These are phyloP conservation scores for Mycena chlorophos DNA, from an alignment of 768 basidiomycete genomes.

Conservation along the genomic window DNA sequence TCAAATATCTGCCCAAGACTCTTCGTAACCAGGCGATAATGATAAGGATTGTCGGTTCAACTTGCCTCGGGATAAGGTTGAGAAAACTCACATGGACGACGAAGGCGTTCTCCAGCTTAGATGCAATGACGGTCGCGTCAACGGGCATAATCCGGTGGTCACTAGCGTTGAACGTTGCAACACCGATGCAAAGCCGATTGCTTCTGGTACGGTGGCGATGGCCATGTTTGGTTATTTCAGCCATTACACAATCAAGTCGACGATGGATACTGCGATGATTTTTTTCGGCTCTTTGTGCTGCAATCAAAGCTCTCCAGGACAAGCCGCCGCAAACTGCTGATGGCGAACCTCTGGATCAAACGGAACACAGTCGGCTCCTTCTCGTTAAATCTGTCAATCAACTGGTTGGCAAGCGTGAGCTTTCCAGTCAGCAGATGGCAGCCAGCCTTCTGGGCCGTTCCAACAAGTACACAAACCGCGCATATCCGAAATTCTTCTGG, in stretches of 20 bases:
- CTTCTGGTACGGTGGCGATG: slow-evolving; percentile 1
- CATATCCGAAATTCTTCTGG: slow-evolving; percentile 5
- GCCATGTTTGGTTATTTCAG: not conserved
- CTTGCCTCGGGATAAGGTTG: slow-evolving; percentile 7
- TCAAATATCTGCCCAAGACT: slow-evolving; percentile 15
- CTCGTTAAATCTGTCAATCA: slow-evolving; percentile 10
- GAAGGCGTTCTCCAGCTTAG: slow-evolving; percentile 2
- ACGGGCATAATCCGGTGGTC: not conserved
- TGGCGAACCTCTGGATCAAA: not conserved
- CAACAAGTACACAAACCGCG: slow-evolving; percentile 1
- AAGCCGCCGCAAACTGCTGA: not conserved
- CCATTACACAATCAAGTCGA: not conserved
- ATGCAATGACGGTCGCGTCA: slow-evolving; percentile 2
- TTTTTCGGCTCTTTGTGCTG: slow-evolving; percentile 12
- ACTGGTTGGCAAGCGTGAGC: slow-evolving; percentile 4
- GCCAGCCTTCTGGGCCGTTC: not conserved
- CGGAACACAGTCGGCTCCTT: slow-evolving; percentile 1
- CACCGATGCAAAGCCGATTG: not conserved
- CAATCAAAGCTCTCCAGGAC: not conserved
- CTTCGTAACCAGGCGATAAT: slow-evolving; percentile 3
- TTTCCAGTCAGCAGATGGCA: slow-evolving; percentile 9
- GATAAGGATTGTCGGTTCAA: slow-evolving; percentile 18
- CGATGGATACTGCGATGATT: slow-evolving; percentile 6
- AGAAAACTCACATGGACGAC: slow-evolving; percentile 11
- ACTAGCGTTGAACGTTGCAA: not conserved